Evolutionary conservation across 2,329 filamentous ascomycete genomes (phyloP), one percentile per base, ranked within the genome.

Genomic region (Cladosporium sp.): DNA sequence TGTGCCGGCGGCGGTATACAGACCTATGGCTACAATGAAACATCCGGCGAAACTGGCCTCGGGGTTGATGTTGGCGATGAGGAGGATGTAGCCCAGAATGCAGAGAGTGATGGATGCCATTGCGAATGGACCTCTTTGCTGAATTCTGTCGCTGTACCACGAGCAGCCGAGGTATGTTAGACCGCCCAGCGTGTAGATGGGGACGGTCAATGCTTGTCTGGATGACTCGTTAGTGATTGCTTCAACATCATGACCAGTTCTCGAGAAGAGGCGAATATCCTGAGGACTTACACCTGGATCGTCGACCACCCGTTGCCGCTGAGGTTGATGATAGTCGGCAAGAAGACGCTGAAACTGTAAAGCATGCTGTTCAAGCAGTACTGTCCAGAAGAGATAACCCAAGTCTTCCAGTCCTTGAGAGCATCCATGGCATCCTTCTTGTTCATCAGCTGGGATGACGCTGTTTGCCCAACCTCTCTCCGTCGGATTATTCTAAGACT

Each of bases 351-450:
- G 76, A 88, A 93, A 6, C 90, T 89, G 73, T 93, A 93, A 0
- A 93, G 82, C 87, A 93, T 90, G 1, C 88, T 91, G 72, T 92
- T 89, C 21, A 85, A 83, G 39, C 90, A 89, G 73, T 93, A 93
- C 74, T 92, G 89, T 4, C 82, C 89, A 39, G 87, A 76, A 67
- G 84, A 88, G 74, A 92, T 92, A 1, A 84, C 79, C 83, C 88
- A 92, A 23, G 91, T 86, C 74, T 90, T 92, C 89, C 89, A 92
- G 76, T 94, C 91, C 68, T 81, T 84, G 66, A 91, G 86, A 0
- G 88, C 89, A 65, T 85, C 85, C 67, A 83, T 79, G 73, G 91
- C 89, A 71, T 93, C 91, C 10, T 78, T 75, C 77, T 84, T 86
- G 68, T 86, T 82, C 69, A 88, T 85, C 0, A 83, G 79, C 69